Conservation (phyloP, 225 moss, liverwort and hornwort genomes). For the Polytrichum commune region DNA sequence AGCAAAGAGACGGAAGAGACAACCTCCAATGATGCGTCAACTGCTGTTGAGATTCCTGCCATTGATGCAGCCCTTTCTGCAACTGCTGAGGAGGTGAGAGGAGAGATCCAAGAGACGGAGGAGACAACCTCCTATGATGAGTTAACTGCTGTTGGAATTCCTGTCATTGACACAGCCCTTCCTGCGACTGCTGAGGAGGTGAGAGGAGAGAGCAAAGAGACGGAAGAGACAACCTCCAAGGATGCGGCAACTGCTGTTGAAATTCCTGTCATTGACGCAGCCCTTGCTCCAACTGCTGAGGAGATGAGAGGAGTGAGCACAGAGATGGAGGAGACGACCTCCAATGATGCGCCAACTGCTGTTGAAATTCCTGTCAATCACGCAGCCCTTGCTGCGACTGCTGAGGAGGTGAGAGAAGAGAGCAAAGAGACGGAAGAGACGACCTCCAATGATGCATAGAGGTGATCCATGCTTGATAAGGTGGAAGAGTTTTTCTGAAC, state of each 20-base stretch:
- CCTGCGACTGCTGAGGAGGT: conserved; percentile 58
- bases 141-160: conserved; percentile 54
- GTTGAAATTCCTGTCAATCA: conserved; percentile 60
- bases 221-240: conserved; percentile 59
- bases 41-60: no score
- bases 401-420: conserved; percentile 79
- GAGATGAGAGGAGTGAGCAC: conserved; percentile 77
- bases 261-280: conserved; percentile 57
- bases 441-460: conserved; percentile 74
- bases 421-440: conserved; percentile 62
- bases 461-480: conserved; percentile 54
- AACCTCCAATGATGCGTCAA: conserved; percentile 46
- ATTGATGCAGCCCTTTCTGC: conserved; percentile 45
- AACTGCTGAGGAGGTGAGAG: conserved; percentile 76
- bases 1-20: conserved; percentile 61
- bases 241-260: conserved; percentile 53
- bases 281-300: conserved; percentile 44
- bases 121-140: conserved; percentile 6
- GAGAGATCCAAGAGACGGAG: conserved; percentile 54
- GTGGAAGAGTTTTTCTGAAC: conserved; percentile 13
- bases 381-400: conserved; percentile 37
- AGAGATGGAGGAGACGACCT: conserved; percentile 59
- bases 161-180: conserved; percentile 48
- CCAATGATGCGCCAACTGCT: conserved; percentile 53
- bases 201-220: conserved; percentile 69